These are phyloP conservation scores for Aureobasidium sp. DNA, from an alignment of 2,329 filamentous ascomycete genomes.

Conservation along the genomic window DNA sequence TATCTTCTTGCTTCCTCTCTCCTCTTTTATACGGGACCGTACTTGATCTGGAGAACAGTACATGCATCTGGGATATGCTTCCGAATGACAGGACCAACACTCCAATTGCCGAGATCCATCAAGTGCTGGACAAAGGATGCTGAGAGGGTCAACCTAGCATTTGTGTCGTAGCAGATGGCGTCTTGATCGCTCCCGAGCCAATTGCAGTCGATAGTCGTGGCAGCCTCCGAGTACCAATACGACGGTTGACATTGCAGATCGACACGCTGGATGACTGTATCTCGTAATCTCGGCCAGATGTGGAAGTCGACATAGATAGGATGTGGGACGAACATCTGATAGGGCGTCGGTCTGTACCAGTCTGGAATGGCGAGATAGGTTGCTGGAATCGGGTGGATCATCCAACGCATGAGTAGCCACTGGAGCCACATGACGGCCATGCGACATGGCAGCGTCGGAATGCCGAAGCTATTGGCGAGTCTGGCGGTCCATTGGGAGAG, in stretches of 20 bases:
- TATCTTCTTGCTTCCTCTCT: background rate
- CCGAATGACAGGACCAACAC: background rate
- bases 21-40: background rate
- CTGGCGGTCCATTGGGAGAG: slow-evolving; percentile 8
- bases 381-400: slow-evolving; percentile 64
- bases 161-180: background rate
- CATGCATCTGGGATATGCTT: slow-evolving; percentile 9
- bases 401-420: slow-evolving; percentile 58
- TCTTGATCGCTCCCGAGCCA: background rate
- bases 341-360: slow-evolving; percentile 56
- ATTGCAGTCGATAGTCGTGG: background rate
- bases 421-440: slow-evolving; percentile 4
- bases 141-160: background rate
- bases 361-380: slow-evolving; percentile 67
- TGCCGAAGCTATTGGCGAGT: slow-evolving; percentile 4
- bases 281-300: slow-evolving; percentile 9
- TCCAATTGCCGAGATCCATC: slow-evolving; percentile 6
- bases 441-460: background rate
- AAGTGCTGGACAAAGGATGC: background rate
- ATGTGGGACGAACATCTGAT: slow-evolving; percentile 57
- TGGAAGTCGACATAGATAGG: slow-evolving; percentile 31
- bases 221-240: slow-evolving; percentile 7
- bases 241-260: slow-evolving; percentile 1
- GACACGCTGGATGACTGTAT: background rate
- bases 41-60: slow-evolving; percentile 4